Evolutionary conservation across 2,329 filamentous ascomycete genomes (phyloP), one percentile per base, ranked within the genome.

Genomic region (Periconia macrospinosa): DNA sequence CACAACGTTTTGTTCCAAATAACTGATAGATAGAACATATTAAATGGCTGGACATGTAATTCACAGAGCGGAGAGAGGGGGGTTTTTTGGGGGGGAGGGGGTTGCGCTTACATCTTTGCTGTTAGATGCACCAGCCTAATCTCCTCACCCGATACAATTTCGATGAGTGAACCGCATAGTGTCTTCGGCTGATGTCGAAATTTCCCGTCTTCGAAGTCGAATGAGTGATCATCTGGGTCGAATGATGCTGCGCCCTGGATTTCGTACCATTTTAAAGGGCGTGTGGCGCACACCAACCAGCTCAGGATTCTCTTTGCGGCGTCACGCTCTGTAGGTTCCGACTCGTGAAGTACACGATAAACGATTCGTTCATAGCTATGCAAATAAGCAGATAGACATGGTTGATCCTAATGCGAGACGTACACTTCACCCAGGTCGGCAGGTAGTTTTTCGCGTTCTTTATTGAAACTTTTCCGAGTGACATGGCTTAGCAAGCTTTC

Each of bases 191-290:
- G 30, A 33, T 8, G 8, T 13, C 30, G 54, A 2, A 77, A 58
- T 46, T 58, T 56, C 15, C 58, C 48, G 1, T 60, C 54, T 14
- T 73, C 59, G 11, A 66, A 60, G 11, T 75, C 63, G 1, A 77
- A 53, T 1, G 27, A 48, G 47, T 65, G 50, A 2, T 62, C 40
- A 2, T 67, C 60, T 1, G 68, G 10, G 46, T 75, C 52, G 1
- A 76, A 64, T 1, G 72, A 64, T 10, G 74, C 56, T 8, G 71
- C 68, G 6, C 71, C 71, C 43, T 78, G 68, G 6, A 80, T 68
- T 52, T 79, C 77, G 47, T 77, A 66, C 70, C 69, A 73, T 50
- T 73, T 73, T 0, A 80, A 60, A 0, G 75, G 67, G 0, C 78
- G 66, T 45, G 70, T 74, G 1, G 76, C 72, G 47, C 74, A 75